phyloP scores from a whole-genome alignment of 495 filamentous ascomycete genomes.

The Aspergillus ellipticus region DNA sequence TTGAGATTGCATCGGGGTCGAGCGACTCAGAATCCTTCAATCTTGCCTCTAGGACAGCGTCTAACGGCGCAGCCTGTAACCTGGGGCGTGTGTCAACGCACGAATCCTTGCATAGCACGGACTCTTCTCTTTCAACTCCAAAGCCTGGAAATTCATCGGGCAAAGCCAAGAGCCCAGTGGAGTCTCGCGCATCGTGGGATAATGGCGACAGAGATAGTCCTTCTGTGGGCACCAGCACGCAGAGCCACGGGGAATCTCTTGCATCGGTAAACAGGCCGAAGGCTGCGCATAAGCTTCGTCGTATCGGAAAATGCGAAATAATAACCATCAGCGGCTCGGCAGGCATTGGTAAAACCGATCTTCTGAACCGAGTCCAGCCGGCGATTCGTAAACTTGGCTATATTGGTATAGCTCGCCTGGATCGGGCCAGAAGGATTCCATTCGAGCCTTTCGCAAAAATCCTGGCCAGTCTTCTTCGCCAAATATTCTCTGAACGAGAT shows the following conservation, averaged over 20 bases:
- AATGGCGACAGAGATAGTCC: constrained; percentile 35
- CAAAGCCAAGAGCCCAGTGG: constrained; percentile 35
- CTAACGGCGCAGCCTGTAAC: constrained; percentile 29
- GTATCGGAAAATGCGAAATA: constrained; percentile 70
- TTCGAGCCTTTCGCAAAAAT: constrained; percentile 81
- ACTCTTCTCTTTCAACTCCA: constrained; percentile 33
- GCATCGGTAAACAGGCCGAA: constrained; percentile 36
- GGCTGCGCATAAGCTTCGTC: constrained; percentile 54
- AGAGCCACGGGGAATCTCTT: constrained; percentile 31
- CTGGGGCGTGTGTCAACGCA: constrained; percentile 32
- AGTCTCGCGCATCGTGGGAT: constrained; percentile 36
- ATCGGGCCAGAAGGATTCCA: constrained; percentile 72
- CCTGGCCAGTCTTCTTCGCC: constrained; percentile 77
- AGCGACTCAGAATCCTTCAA: constrained; percentile 55
- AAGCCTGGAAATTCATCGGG: constrained; percentile 17
- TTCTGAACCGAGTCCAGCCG: constrained; percentile 72
- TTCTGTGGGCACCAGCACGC: constrained; percentile 24
- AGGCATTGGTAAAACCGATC: constrained; percentile 79
- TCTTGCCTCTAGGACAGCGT: constrained; percentile 37
- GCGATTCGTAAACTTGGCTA: constrained; percentile 72
- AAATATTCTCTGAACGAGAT: constrained; percentile 88
- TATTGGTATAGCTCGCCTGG: constrained; percentile 80
- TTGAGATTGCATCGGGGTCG: constrained; percentile 43
- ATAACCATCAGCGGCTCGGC: constrained; percentile 71
- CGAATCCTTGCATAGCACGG: constrained; percentile 35